Percentiles rank a stretch among this genome's conserved stretches.
Evolutionary conservation across 108 stramenopile species (phyloP).

Genomic region (Cyclotella distinguenda): DNA sequence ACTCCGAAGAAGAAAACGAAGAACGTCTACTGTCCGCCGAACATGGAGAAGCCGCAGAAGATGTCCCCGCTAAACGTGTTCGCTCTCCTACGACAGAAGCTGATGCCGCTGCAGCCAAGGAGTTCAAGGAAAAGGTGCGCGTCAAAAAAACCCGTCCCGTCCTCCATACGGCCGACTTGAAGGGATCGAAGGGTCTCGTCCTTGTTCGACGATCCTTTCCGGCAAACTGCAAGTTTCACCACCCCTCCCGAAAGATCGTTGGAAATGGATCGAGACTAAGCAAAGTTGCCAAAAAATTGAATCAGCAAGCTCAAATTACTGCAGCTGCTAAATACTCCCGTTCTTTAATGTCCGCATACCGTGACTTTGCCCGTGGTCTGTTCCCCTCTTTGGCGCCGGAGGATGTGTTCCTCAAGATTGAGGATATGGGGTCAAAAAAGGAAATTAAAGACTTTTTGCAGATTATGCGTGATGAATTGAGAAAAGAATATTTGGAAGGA

Average conservation of each 20-base stretch:
- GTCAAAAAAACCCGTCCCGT: slow-evolving; percentile 48
- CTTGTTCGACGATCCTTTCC: slow-evolving; percentile 41
- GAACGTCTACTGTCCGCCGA: slow-evolving; percentile 57
- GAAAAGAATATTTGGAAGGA: slow-evolving; percentile 58
- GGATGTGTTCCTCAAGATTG: slow-evolving; percentile 58
- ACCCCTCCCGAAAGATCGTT: neutral
- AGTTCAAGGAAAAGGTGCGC: slow-evolving; percentile 26
- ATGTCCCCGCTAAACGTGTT: slow-evolving; percentile 19
- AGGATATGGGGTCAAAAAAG: slow-evolving; percentile 52
- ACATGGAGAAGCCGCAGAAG: slow-evolving; percentile 51
- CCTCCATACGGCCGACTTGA: slow-evolving; percentile 45
- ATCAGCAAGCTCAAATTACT: slow-evolving; percentile 23
- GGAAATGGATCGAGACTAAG: slow-evolving; percentile 14
- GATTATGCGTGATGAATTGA: slow-evolving; percentile 62
- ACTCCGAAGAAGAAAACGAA: slow-evolving; percentile 63
- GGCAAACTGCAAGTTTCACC: slow-evolving; percentile 13
- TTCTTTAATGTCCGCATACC: slow-evolving; percentile 53
- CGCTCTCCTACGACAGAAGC: slow-evolving; percentile 47
- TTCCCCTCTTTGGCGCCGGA: slow-evolving; percentile 59
- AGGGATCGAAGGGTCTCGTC: slow-evolving; percentile 48
- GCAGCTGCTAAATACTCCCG: slow-evolving; percentile 48
- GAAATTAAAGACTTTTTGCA: slow-evolving; percentile 58
- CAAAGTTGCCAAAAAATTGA: slow-evolving; percentile 29
- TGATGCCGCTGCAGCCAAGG: slow-evolving; percentile 37
- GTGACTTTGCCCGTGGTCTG: slow-evolving; percentile 49